These are phyloP conservation scores for Yarrowia keelungensis DNA, from an alignment of 805 yeast species.

Conservation along the genomic window DNA sequence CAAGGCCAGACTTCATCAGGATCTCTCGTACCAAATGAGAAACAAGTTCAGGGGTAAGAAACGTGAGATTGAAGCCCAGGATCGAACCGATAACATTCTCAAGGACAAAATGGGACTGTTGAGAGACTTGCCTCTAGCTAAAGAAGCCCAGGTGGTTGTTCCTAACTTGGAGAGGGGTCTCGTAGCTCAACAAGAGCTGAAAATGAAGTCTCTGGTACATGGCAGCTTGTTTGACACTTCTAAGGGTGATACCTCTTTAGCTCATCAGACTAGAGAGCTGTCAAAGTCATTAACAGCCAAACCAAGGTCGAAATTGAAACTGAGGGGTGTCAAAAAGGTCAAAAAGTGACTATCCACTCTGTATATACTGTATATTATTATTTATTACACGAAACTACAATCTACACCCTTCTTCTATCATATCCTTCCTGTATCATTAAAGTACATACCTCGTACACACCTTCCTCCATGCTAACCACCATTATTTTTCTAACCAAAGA, in stretches of 20 bases:
- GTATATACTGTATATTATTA: background rate
- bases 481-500: slow-evolving; percentile 47
- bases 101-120: slow-evolving; percentile 27
- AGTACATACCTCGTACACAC: background rate
- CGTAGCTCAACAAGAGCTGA: slow-evolving; percentile 1
- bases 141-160: slow-evolving; percentile 8
- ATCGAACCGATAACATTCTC: background rate
- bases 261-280: slow-evolving; percentile 12
- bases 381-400: background rate
- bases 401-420: background rate
- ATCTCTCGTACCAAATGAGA: slow-evolving; percentile 10
- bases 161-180: slow-evolving; percentile 7
- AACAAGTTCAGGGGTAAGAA: slow-evolving; percentile 7
- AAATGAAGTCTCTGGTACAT: background rate
- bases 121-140: slow-evolving; percentile 2
- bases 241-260: background rate
- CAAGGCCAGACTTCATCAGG: slow-evolving; percentile 20
- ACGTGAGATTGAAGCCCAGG: slow-evolving; percentile 8
- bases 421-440: slow-evolving; percentile 16
- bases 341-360: background rate
- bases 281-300: background rate
- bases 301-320: slow-evolving; percentile 1
- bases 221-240: background rate
- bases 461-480: background rate
- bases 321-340: slow-evolving; percentile 14